Conservation (phyloP, 768 basidiomycete genomes). For the Tricholoma sp. region DNA sequence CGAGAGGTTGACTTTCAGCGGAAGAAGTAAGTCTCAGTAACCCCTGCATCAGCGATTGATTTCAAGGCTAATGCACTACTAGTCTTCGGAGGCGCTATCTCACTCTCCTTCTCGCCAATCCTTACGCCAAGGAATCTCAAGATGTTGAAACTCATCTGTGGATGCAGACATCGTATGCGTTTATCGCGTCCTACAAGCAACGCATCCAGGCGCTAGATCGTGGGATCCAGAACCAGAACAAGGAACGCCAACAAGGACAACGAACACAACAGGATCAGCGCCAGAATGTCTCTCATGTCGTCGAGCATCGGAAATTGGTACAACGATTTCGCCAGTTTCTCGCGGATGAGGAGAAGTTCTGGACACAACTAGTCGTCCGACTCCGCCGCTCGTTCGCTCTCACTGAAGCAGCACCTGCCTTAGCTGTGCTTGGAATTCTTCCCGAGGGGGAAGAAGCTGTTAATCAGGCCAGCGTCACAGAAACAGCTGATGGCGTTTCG, state of each 20-base stretch:
- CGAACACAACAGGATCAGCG: slow-evolving; percentile 40
- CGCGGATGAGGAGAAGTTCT: slow-evolving; percentile 87
- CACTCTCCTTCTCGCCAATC: slow-evolving; percentile 61
- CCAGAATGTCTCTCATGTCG: slow-evolving; percentile 29
- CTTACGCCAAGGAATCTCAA: slow-evolving; percentile 67
- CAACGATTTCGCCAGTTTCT: slow-evolving; percentile 90
- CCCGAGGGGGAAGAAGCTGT: slow-evolving; percentile 31
- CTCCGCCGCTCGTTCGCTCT: slow-evolving; percentile 69
- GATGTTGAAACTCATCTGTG: slow-evolving; percentile 83
- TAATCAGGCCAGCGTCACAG: slow-evolving; percentile 12
- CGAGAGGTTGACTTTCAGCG: slow-evolving; percentile 83
- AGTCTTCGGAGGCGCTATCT: slow-evolving; percentile 73
- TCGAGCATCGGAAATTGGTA: slow-evolving; percentile 82
- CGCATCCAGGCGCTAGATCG: slow-evolving; percentile 65
- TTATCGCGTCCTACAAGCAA: slow-evolving; percentile 81
- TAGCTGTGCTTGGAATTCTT: slow-evolving; percentile 54
- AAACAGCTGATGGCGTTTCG: slow-evolving; percentile 17
- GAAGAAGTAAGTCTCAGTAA: slow-evolving; percentile 60
- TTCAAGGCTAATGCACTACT: slow-evolving; percentile 9
- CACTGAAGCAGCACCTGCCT: slow-evolving; percentile 54
- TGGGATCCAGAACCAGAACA: slow-evolving; percentile 37
- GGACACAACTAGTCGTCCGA: slow-evolving; percentile 74
- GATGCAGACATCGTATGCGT: slow-evolving; percentile 88
- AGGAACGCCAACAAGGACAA: slow-evolving; percentile 24
- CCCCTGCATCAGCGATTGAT: slow-evolving; percentile 4